Evolutionary conservation across 805 yeast genomes (phyloP), one percentile per base, ranked within the genome.

Genomic region (Scheffersomyces coipomensis): DNA sequence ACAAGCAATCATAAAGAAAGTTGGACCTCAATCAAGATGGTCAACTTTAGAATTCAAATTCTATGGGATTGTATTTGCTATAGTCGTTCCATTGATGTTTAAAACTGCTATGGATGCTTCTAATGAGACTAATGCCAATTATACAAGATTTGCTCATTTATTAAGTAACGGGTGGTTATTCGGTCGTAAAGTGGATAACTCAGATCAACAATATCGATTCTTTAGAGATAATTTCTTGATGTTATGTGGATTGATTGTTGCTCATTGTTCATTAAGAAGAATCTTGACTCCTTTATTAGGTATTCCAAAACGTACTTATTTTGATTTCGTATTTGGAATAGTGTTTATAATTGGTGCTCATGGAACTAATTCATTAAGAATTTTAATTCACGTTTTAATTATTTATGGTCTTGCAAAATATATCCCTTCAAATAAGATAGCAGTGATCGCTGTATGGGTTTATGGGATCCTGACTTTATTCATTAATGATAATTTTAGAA

Each of bases 121-220:
- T 24, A 81, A 80, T 51, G 83, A 81, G 47, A 66, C 79, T 2
- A 88, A 86, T 52, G 82, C 85, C 9, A 88, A 88, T 55, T 91
- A 83, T 55, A 72, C 75, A 15, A 67, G 68, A 35, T 88, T 76
- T 54, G 75, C 75, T 47, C 74, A 78, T 35, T 64, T 83, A 27
- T 67, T 91, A 37, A 72, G 83, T 21, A 70, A 79, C 5, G 98
- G 99, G 4, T 91, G 98, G 98, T 65, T 89, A 50, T 78, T 84
- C 56, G 97, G 96, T 7, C 66, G 96, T 19, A 85, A 83, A 60
- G 95, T 88, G 30, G 99, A 93, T 60, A 90, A 91, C 57, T 85
- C 96, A 4, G 99, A 93, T 58, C 70, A 73, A 23, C 99, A 93
- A 60, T 93, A 91, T 55, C 64, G 87, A 19, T 88, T 89, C 53